Percentiles rank a stretch among this genome's conserved stretches.
phyloP scores from a whole-genome alignment of 208 protist species.

The Leishmania guyanensis region DNA sequence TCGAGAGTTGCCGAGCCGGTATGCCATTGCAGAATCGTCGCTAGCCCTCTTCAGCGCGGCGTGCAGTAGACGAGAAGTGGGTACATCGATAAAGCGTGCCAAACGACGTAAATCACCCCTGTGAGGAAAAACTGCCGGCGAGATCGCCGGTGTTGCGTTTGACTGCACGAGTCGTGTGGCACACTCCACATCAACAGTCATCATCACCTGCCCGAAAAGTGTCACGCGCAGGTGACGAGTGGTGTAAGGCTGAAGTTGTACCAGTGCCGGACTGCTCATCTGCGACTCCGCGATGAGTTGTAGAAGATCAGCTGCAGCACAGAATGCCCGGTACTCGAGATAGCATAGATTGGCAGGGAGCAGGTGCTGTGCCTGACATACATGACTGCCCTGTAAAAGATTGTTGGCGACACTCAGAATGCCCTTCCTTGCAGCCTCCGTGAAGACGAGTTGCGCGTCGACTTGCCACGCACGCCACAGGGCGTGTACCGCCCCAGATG shows the following conservation, averaged over 20 bases:
- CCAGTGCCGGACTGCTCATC: neutral
- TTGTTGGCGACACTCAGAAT: neutral
- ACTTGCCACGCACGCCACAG: constrained; percentile 10
- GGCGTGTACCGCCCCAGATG: constrained; percentile 12
- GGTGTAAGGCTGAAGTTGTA: neutral
- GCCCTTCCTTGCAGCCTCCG: neutral
- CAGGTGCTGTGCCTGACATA: neutral
- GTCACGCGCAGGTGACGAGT: neutral
- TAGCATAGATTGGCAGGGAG: constrained; percentile 9
- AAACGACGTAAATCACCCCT: constrained; percentile 2
- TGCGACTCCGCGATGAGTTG: constrained; percentile 12
- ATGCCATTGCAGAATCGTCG: neutral
- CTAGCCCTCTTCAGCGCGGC: neutral
- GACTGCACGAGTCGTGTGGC: constrained; percentile 14
- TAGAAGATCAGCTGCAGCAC: constrained; percentile 15
- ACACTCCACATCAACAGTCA: neutral
- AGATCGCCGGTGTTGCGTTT: neutral
- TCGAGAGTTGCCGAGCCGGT: neutral
- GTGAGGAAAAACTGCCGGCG: constrained; percentile 15
- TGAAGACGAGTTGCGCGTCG: constrained; percentile 10
- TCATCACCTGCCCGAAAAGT: constrained; percentile 9
- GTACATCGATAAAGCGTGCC: constrained; percentile 1
- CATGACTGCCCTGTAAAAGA: neutral
- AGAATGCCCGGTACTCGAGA: neutral
- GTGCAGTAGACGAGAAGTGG: neutral